A percentile compares a stretch with the other conserved stretches of the same genome.
Evolutionary conservation across 257 asterid genomes (phyloP).

Genomic region (Forsythia suspensa): DNA sequence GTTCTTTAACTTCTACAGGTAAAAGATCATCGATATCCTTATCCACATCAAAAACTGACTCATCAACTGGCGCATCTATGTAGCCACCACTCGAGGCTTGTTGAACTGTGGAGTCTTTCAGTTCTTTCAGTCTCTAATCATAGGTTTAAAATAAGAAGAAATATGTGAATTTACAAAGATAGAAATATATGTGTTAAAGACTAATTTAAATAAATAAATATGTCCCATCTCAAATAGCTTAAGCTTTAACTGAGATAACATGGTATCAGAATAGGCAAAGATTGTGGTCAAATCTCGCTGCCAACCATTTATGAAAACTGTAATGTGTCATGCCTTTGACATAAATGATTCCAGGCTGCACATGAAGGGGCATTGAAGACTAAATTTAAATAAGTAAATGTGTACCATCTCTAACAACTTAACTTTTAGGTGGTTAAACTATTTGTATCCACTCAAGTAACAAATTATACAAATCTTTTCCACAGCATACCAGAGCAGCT

Average conservation of each 20-base stretch:
- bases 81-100: constrained; percentile 72
- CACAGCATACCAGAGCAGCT: constrained; percentile 53
- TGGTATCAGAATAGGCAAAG: neutral
- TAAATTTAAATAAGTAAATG: neutral
- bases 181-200: neutral
- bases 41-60: constrained; percentile 74
- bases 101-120: constrained; percentile 75
- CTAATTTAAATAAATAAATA: neutral
- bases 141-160: constrained; percentile 2
- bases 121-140: constrained; percentile 81
- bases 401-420: neutral
- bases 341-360: neutral
- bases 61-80: constrained; percentile 85
- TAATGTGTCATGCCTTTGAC: neutral
- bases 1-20: constrained; percentile 96
- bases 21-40: constrained; percentile 88
- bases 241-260: neutral
- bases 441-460: neutral
- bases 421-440: neutral
- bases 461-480: neutral
- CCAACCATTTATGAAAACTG: no score
- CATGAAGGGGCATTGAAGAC: neutral
- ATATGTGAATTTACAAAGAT: neutral
- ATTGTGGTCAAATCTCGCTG: neutral
- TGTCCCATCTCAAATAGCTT: neutral